Conservation (phyloP, 2,329 filamentous ascomycete genomes). For the Cryoendolithus antarcticus region DNA sequence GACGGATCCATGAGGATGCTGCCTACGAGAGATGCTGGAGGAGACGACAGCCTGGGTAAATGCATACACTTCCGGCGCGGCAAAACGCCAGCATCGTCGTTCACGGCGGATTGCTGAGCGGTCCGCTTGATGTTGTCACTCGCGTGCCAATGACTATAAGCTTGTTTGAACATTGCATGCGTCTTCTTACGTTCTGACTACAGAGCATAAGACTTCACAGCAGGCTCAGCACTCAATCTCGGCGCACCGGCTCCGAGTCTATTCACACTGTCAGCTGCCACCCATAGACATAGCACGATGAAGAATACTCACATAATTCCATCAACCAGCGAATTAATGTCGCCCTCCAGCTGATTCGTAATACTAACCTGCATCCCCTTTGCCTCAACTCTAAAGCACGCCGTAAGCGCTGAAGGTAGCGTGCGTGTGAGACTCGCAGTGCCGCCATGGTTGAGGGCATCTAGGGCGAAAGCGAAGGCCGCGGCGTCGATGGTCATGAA, state of each 20-base stretch:
- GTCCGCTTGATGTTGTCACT: no score
- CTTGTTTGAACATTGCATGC: no score
- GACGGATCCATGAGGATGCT: no score
- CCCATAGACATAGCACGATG: not conserved
- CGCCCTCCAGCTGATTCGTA: not conserved
- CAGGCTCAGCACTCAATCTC: constrained; percentile 1
- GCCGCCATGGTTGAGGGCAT: constrained; percentile 18
- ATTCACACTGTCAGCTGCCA: not conserved
- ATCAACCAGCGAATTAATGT: constrained; percentile 1
- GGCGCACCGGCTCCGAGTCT: not conserved
- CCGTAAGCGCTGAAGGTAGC: constrained; percentile 3
- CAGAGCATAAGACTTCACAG: constrained; percentile 3
- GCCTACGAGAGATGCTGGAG: no score
- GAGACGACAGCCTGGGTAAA: no score
- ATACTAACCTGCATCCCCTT: not conserved
- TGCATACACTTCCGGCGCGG: no score
- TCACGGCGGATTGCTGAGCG: no score
- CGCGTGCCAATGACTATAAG: no score
- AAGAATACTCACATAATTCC: constrained; percentile 4
- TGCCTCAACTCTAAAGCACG: constrained; percentile 12
- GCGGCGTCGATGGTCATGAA: constrained; percentile 18
- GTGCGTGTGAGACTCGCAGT: constrained; percentile 12
- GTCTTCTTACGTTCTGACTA: not conserved
- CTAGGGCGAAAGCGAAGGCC: constrained; percentile 17
- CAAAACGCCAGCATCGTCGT: no score